A percentile compares a stretch with the other conserved stretches of the same genome.
phyloP scores from a whole-genome alignment of 257 asterid species.

The Primulina eburnea region DNA sequence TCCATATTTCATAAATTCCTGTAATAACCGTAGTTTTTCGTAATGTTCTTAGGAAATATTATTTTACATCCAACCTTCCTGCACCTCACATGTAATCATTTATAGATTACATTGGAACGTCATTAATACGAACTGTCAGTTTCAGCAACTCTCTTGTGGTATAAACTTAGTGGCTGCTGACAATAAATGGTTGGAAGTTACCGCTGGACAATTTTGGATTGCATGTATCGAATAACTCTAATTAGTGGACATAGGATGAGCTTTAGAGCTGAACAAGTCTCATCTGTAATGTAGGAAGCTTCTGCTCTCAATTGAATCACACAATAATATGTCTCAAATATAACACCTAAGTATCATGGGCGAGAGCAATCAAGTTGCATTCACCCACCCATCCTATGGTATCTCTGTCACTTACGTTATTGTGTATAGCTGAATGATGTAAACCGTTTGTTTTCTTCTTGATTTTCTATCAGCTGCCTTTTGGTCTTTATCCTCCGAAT shows the following conservation, averaged over 20 bases:
- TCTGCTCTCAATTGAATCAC: conserved; percentile 4
- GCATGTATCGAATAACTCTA: neutral
- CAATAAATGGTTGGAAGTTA: neutral
- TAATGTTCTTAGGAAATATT: neutral
- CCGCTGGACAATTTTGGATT: conserved; percentile 3
- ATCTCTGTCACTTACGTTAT: conserved; percentile 2
- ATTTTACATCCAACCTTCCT: conserved; percentile 11
- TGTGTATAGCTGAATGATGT: conserved; percentile 1
- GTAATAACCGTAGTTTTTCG: neutral
- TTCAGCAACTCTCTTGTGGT: conserved; percentile 3
- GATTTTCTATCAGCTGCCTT: conserved; percentile 6
- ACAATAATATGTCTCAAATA: neutral
- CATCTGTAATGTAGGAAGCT: neutral
- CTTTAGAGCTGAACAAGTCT: conserved; percentile 15
- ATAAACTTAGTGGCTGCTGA: conserved; percentile 6
- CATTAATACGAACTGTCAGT: conserved; percentile 3
- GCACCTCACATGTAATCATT: neutral
- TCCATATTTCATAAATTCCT: neutral
- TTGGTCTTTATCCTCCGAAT: neutral
- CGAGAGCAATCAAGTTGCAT: neutral
- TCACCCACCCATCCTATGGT: neutral
- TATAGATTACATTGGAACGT: neutral
- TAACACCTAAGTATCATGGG: neutral
- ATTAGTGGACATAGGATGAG: neutral
- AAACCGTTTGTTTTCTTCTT: neutral